Evolutionary conservation across 371 early-diverging fungal genomes (phyloP), one percentile per base, ranked within the genome.

Genomic region (Dinochytrium kinnereticum): DNA sequence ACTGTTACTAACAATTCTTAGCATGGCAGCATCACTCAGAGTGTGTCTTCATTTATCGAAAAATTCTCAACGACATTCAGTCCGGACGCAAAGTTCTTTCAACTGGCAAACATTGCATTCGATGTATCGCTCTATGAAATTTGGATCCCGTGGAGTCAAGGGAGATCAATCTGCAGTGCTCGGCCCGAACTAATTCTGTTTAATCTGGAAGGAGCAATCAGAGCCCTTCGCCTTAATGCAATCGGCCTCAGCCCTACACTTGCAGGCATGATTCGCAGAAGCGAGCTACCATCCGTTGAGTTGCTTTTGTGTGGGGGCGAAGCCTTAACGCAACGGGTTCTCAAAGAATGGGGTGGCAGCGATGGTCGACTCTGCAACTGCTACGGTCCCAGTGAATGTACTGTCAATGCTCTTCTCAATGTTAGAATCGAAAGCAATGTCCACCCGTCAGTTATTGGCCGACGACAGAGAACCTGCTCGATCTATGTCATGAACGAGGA

Each of bases 311-410:
- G 44, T 40, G 67, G 61, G 49, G 81, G 74, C 2, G 72, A 71
- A 10, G 72, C 75, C 3, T 67, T 77, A n/a, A 68, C 76, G 59
- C 69, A 51, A 40, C 36, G 71, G 0, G 17, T 74, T 13, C 39
- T 74, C 39, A 70, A 77, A 64, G 71, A 80, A 51, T 70, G 78
- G 28, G 74, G 40, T 40, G 30, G 57, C 5, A 26, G 51, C 51
- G 17, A 31, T 64, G 49, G 38, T 40, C 39, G 72, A 37, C 64
- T 82, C 17, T n/a, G 71, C 40, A 76, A 79, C 61, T 28, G n/a
- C 2, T 82, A 79, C 70, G 82, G 82, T 10, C 82, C 82, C 13
- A 81, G 78, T 21, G 81, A 76, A 38, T n/a, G 49, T 24, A 68
- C 74, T 0, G 44, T 68, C 59, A 40, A 10, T 38, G 44, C 15